phyloP scores from a whole-genome alignment of 495 filamentous ascomycete genomes.

The Podospora comata region DNA sequence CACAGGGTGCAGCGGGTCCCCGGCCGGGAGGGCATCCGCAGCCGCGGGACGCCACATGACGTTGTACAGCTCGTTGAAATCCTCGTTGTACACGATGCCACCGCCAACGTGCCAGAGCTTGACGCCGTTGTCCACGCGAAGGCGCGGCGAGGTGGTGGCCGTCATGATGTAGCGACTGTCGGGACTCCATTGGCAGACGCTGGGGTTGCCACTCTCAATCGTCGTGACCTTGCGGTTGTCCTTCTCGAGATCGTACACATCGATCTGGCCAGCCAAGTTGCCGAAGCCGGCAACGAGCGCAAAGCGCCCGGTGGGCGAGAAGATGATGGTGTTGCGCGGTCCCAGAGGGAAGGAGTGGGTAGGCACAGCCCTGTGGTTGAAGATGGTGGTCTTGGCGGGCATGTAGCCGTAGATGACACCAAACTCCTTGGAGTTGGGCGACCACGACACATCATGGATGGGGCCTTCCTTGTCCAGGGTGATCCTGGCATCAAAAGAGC shows the following conservation, averaged over 20 bases:
- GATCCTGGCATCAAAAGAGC: constrained; percentile 87
- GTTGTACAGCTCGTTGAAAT: constrained; percentile 90
- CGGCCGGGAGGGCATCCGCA: constrained; percentile 54
- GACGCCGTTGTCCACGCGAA: constrained; percentile 94
- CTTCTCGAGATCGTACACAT: constrained; percentile 92
- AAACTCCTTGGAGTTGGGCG: constrained; percentile 92
- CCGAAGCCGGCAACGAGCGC: constrained; percentile 94
- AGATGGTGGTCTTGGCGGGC: constrained; percentile 96
- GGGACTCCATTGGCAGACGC: constrained; percentile 92
- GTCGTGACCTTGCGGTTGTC: constrained; percentile 87
- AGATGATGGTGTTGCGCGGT: constrained; percentile 91
- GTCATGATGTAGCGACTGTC: constrained; percentile 94
- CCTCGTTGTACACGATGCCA: constrained; percentile 87
- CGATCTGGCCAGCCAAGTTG: constrained; percentile 95
- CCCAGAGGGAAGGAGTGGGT: constrained; percentile 77
- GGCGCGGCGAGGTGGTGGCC: constrained; percentile 88
- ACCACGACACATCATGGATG: constrained; percentile 98
- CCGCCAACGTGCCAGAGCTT: constrained; percentile 94
- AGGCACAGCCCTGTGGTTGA: constrained; percentile 78
- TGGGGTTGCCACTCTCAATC: constrained; percentile 92
- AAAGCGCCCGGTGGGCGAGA: constrained; percentile 91
- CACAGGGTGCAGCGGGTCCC: constrained; percentile 72
- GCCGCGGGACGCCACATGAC: constrained; percentile 84
- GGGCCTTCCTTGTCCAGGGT: constrained; percentile 95
- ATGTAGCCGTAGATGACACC: constrained; percentile 97